Conservation (phyloP, 768 basidiomycete genomes). For the Tylopilus balloui region DNA sequence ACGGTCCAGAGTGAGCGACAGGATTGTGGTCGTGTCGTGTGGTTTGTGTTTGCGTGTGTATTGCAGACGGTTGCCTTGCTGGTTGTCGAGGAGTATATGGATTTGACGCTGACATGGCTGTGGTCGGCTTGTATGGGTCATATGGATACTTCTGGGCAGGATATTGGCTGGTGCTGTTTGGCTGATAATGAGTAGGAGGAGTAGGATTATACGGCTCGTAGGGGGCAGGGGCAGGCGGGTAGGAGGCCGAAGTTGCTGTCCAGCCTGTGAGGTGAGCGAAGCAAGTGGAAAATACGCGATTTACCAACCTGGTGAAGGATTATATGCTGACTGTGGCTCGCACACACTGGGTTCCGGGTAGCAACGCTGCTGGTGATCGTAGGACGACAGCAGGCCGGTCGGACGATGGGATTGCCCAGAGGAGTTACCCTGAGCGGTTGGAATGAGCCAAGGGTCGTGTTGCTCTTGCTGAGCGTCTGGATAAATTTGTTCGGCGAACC, state of each 20-base stretch:
- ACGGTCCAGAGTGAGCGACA: conserved; percentile 23
- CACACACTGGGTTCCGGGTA: conserved; percentile 28
- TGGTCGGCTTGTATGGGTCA: conserved; percentile 36
- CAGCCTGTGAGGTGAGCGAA: conserved; percentile 5
- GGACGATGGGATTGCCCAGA: conserved; percentile 13
- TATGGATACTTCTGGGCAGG: conserved; percentile 20
- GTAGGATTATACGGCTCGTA: conserved; percentile 27
- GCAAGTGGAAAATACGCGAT: neutral
- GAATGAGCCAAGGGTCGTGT: conserved; percentile 26
- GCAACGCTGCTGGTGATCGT: conserved; percentile 31
- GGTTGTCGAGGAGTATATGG: conserved; percentile 21
- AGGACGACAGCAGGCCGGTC: conserved; percentile 12
- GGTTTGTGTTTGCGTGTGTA: conserved; percentile 19
- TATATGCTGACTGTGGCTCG: conserved; percentile 19
- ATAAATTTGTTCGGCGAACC: conserved; percentile 35
- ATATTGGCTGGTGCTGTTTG: conserved; percentile 13
- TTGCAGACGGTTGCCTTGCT: conserved; percentile 6
- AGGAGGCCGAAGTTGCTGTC: conserved; percentile 11
- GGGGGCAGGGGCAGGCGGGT: conserved; percentile 12
- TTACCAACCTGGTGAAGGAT: conserved; percentile 24
- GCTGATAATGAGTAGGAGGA: conserved; percentile 14
- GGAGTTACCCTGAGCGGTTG: conserved; percentile 16
- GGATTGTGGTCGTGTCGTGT: conserved; percentile 32
- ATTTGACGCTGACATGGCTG: conserved; percentile 14
- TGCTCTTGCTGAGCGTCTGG: conserved; percentile 24